Evolutionary conservation across 78 protist genomes (phyloP).

Genomic region (slime mould (Dictyostelium discoideum)): DNA sequence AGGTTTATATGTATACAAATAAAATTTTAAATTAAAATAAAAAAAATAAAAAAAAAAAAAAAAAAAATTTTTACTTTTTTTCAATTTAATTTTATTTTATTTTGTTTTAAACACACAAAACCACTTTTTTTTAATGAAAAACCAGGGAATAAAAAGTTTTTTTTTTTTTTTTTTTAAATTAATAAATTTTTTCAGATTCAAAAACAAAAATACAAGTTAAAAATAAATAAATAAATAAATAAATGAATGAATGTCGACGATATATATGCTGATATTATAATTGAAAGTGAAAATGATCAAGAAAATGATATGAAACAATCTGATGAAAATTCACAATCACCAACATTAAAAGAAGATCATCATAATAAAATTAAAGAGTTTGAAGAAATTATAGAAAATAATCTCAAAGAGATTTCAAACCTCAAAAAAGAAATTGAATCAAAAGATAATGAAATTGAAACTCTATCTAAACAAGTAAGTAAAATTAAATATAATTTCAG

Average conservation of each 20-base stretch:
- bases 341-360: neutral
- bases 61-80: neutral
- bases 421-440: neutral
- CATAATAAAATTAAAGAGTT: neutral
- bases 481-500: neutral
- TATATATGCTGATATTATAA: constrained; percentile 1
- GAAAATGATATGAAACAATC: neutral
- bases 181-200: neutral
- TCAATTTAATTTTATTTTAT: neutral
- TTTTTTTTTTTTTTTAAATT: neutral
- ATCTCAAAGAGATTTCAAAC: neutral
- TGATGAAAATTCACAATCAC: neutral
- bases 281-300: neutral
- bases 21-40: too few species aligned
- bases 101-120: too few species aligned
- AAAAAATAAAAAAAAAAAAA: too few species aligned
- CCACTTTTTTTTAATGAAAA: too few species aligned
- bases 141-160: too few species aligned
- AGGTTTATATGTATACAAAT: neutral
- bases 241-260: constrained; percentile 15
- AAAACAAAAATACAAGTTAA: neutral
- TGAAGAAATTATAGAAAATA: neutral
- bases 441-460: neutral
- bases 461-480: neutral
- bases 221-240: neutral